Conservation (phyloP, 75 land plant genomes). For the Sequoiadendron giganteum region DNA sequence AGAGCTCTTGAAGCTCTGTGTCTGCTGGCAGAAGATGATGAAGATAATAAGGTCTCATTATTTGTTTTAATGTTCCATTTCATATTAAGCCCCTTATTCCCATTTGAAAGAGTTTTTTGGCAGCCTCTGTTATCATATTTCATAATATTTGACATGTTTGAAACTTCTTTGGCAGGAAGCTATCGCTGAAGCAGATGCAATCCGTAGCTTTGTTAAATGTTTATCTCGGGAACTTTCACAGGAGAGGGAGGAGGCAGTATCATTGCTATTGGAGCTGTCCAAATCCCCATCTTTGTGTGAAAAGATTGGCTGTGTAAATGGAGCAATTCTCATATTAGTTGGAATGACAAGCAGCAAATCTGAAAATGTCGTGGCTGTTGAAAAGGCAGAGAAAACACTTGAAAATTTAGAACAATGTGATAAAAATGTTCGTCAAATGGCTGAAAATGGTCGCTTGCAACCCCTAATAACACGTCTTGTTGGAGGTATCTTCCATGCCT, state of each 20-base stretch:
- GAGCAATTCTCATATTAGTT: slow-evolving; percentile 81
- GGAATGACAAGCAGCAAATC: slow-evolving; percentile 89
- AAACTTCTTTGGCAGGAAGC: slow-evolving; percentile 55
- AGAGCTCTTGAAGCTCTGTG: slow-evolving; percentile 69
- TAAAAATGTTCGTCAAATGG: slow-evolving; percentile 87
- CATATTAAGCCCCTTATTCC: not conserved
- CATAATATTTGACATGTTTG: not conserved
- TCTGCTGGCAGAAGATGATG: slow-evolving; percentile 62
- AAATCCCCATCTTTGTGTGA: slow-evolving; percentile 69
- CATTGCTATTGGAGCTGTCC: slow-evolving; percentile 76
- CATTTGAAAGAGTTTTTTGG: not conserved
- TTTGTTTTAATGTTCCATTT: not conserved
- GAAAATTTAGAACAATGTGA: slow-evolving; percentile 83
- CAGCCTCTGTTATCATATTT: not conserved
- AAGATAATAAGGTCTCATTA: slow-evolving; percentile 62
- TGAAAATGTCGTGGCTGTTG: slow-evolving; percentile 62
- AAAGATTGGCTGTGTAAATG: slow-evolving; percentile 75
- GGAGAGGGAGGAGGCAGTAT: slow-evolving; percentile 78
- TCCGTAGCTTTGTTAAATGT: slow-evolving; percentile 68
- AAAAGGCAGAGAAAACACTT: slow-evolving; percentile 76
- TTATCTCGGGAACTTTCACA: slow-evolving; percentile 62
- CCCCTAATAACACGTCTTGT: slow-evolving; percentile 76
- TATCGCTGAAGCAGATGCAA: slow-evolving; percentile 62
- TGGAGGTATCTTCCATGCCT: slow-evolving; percentile 55
- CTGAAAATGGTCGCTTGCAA: slow-evolving; percentile 90